These are phyloP conservation scores for Ophiostoma ulmi DNA, from an alignment of 2,329 filamentous ascomycete genomes.

Conservation along the genomic window DNA sequence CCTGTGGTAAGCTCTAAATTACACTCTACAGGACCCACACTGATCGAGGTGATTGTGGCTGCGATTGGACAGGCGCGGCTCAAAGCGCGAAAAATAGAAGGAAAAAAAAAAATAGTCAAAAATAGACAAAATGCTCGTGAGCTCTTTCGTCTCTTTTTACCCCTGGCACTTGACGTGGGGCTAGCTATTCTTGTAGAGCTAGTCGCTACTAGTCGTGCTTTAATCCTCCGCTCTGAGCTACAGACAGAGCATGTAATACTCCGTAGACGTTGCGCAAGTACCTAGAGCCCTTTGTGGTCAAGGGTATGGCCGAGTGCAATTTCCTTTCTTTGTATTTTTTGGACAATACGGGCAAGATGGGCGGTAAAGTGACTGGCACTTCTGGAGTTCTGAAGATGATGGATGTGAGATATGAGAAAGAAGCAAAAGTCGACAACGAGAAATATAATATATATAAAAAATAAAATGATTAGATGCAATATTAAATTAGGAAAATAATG, in stretches of 20 bases:
- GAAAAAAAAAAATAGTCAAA: neutral
- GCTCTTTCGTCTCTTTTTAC: neutral
- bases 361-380: neutral
- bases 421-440: neutral
- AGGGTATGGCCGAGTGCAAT: conserved; percentile 22
- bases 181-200: neutral
- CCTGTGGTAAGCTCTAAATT: conserved; percentile 6
- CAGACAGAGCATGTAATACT: neutral
- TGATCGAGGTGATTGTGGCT: neutral
- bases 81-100: neutral
- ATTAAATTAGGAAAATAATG: neutral
- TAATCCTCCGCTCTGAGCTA: neutral
- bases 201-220: neutral
- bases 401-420: conserved; percentile 3
- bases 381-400: neutral
- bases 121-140: neutral
- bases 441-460: neutral
- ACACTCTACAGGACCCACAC: neutral
- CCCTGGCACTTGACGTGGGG: conserved; percentile 5
- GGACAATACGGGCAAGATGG: neutral
- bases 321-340: conserved; percentile 18
- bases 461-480: conserved; percentile 1
- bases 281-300: conserved; percentile 18
- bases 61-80: neutral
- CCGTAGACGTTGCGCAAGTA: neutral